Evolutionary conservation across 257 asterid species (phyloP), one percentile per base, ranked within the genome.

Genomic region (Vinca minor): DNA sequence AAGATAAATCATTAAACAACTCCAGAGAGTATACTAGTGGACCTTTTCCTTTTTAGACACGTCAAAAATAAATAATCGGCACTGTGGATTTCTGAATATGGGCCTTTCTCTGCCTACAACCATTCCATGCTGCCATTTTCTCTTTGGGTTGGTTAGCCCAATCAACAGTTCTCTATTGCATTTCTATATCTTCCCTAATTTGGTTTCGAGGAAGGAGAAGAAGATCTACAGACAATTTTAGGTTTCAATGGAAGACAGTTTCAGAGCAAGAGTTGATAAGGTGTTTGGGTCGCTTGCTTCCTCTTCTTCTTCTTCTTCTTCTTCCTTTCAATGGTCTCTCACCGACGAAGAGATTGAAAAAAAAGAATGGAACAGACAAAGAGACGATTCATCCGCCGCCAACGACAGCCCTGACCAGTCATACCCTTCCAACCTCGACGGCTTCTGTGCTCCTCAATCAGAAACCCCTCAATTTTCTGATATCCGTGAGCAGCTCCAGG

Each of bases 201-300:
- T 42, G 1, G 47, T 10, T 11, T 42, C 5, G 47, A 39, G 14
- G n/a, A 10, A 42, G 47, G 18, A 42, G 2, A 2, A 38, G 42
- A 34, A 34, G 38, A 0, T 54, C 59, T 14, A 3, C 2, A n/a
- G n/a, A 20, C 29, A 32, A 14, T 18, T 34, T 57, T 29, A 15
- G 12, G 34, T 21, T 8, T 10, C 53, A 49, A 90, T 87, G 96
- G 95, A 90, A 62, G 95, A 90, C 64, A 91, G 87, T 59, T 91
- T 91, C 77, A 80, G 78, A 64, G 91, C 78, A 68, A 87, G 98
- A 61, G 95, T 86, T 11, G 95, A 88, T 62, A 91, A 86, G 81
- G 84, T 58, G 14, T 91, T 91, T 71, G 96, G 98, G 6, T 67
- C 84, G 17, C 84, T 89, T 26, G 26, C 50, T 26, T 34, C 50